Evolutionary conservation across 2,329 filamentous ascomycete genomes (phyloP).

Genomic region (Magnaporthiopsis rhizophila): DNA sequence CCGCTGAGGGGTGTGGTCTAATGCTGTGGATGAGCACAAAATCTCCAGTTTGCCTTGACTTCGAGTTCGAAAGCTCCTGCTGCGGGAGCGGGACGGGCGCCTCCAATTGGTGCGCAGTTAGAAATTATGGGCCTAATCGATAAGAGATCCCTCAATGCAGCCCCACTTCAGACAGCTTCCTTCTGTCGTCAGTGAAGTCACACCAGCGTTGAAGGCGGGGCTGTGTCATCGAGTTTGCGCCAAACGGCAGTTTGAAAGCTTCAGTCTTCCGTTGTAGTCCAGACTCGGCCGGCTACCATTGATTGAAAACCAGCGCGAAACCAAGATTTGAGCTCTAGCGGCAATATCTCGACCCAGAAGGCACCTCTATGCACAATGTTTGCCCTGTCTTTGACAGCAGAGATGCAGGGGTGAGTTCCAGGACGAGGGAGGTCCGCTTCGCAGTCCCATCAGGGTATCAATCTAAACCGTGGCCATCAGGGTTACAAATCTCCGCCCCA

Average conservation of each 20-base stretch:
- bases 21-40: neutral
- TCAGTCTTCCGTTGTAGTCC: neutral
- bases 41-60: neutral
- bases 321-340: neutral
- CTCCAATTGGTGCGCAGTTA: neutral
- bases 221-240: neutral
- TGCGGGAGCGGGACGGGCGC: no score
- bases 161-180: neutral
- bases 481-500: conserved; percentile 80
- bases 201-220: neutral
- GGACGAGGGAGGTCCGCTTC: neutral
- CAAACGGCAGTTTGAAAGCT: neutral
- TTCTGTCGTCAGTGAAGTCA: neutral
- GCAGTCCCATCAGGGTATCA: neutral
- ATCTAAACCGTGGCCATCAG: conserved; percentile 35
- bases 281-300: no score
- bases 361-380: conserved; percentile 44
- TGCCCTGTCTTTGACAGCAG: conserved; percentile 57
- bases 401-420: conserved; percentile 55
- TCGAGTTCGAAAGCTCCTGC: neutral
- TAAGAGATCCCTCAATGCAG: neutral
- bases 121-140: neutral
- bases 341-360: neutral
- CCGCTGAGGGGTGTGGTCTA: conserved; percentile 5
- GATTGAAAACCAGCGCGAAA: neutral